Base-by-base conservation (phyloP, 106 monocot species). In the Platanthera zijinensis region DNA sequence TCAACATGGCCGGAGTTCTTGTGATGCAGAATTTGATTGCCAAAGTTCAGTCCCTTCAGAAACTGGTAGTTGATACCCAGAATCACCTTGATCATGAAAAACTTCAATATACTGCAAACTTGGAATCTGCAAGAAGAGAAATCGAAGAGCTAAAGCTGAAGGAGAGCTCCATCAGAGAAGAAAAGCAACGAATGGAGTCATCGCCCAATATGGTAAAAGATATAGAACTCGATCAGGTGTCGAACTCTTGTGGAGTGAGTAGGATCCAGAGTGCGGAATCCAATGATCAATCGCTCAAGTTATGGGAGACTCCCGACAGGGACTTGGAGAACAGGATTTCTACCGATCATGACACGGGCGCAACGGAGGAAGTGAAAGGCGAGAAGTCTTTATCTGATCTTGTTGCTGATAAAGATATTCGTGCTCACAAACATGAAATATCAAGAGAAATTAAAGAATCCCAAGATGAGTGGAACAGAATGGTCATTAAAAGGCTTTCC, bases 341-440 rank as follows among this genome's bases (percentile, higher is more conserved):
- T 52, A 66, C 10, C 73, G 68, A 57, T 48, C 83, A 63, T 14
- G 75, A 79, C 45, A 80, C 81, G 50, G 85, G 88, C 48, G 75
- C 73, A 48, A 77, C 79, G 28, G 85, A 83, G 51, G 84, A 77
- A 81, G 76, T 63, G 9, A 82, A 83, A 52, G 82, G 81, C 45
- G 74, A 87, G 25, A 70, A 84, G 32, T 83, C 86, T 49, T 86
- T 85, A 45, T 84, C 78, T 19, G 88, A 86, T 50, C 72, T 86
- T 18, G 64, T 81, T 21, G 57, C 79, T 46, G 90, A 85, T 84
- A 96, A 90, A 84, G 86, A 91, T 69, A 71, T 88, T 68, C 73
- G 84, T 4, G 66, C 94, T 22, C 88, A 88, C 77, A 88, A 81
- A 64, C 83, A 84, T 49, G 78, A 81, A 66, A 22, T 85, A 39